Conservation (phyloP, 1,284 basidiomycete species). For the Volvariella volvacea region DNA sequence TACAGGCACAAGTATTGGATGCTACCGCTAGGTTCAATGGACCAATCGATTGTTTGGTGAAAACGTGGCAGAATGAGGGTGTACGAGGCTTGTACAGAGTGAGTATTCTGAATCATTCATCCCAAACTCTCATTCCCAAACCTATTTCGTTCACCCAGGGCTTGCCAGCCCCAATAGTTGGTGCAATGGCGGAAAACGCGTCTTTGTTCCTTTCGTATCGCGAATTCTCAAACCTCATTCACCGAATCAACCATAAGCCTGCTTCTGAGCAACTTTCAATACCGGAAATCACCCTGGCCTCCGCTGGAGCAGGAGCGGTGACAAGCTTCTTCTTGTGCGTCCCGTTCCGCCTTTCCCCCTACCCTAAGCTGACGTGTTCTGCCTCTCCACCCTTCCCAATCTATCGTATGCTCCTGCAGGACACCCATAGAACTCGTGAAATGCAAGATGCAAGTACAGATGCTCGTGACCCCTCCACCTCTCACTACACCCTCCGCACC, state of each 20-base stretch:
- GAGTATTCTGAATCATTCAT: no score
- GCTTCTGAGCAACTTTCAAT: conserved; percentile 29
- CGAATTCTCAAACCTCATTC: conserved; percentile 71
- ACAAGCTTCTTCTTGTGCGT: conserved; percentile 84
- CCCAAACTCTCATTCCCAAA: no score
- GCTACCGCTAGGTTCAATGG: conserved; percentile 66
- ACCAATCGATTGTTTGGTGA: conserved; percentile 73
- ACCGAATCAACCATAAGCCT: conserved; percentile 16
- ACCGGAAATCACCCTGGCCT: conserved; percentile 72
- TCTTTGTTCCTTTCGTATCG: conserved; percentile 86
- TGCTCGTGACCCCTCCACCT: conserved; percentile 23
- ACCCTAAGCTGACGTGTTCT: no score
- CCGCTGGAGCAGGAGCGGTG: conserved; percentile 78
- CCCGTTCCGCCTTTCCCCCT: background rate
- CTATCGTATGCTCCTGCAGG: no score
- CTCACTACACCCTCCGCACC: background rate
- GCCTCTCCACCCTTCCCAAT: no score
- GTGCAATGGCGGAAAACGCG: conserved; percentile 92
- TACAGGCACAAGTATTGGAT: conserved; percentile 81
- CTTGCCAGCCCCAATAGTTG: conserved; percentile 85
- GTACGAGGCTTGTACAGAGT: conserved; percentile 76
- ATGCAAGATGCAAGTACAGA: conserved; percentile 98
- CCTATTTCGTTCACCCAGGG: conserved; percentile 48
- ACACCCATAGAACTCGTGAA: conserved; percentile 96
- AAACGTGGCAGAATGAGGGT: conserved; percentile 77